phyloP scores from a whole-genome alignment of 1,284 basidiomycete species.

The Sanguinoderma infundibulare region DNA sequence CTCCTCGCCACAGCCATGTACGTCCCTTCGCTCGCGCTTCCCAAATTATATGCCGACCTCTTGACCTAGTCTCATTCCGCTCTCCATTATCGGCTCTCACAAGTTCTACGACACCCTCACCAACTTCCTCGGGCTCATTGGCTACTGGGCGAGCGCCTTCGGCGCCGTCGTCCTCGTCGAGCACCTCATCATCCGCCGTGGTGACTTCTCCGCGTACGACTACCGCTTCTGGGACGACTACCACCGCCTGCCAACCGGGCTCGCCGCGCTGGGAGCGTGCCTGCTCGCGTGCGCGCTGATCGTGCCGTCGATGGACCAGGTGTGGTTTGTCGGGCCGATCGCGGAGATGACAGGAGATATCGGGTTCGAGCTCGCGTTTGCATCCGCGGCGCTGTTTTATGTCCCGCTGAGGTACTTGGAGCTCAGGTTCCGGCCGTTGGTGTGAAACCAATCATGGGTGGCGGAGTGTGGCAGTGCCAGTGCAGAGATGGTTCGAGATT shows the following conservation, averaged over 20 bases:
- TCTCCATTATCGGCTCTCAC: conserved; percentile 72
- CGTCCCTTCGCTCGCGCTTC: conserved; percentile 31
- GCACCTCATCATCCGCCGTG: conserved; percentile 64
- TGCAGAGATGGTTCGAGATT: not conserved
- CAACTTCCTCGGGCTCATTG: conserved; percentile 76
- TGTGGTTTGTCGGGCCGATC: conserved; percentile 76
- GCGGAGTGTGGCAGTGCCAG: not conserved
- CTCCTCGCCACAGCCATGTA: conserved; percentile 82
- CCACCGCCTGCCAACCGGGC: conserved; percentile 62
- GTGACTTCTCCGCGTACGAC: conserved; percentile 56
- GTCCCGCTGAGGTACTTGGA: conserved; percentile 55
- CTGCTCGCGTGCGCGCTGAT: conserved; percentile 57
- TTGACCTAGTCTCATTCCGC: conserved; percentile 46
- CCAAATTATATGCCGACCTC: not conserved
- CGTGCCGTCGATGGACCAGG: conserved; percentile 73
- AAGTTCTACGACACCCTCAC: conserved; percentile 67
- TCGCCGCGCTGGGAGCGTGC: conserved; percentile 60
- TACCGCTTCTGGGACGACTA: conserved; percentile 57
- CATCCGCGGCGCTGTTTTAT: conserved; percentile 56
- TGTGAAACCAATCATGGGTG: no score
- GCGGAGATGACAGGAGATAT: conserved; percentile 74
- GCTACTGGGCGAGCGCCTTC: conserved; percentile 72
- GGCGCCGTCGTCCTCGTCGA: conserved; percentile 64
- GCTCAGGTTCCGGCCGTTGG: conserved; percentile 32
- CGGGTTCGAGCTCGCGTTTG: conserved; percentile 77